These are phyloP conservation scores for Pyrus pyrifolia DNA, from an alignment of 306 rosid species.

Conservation along the genomic window DNA sequence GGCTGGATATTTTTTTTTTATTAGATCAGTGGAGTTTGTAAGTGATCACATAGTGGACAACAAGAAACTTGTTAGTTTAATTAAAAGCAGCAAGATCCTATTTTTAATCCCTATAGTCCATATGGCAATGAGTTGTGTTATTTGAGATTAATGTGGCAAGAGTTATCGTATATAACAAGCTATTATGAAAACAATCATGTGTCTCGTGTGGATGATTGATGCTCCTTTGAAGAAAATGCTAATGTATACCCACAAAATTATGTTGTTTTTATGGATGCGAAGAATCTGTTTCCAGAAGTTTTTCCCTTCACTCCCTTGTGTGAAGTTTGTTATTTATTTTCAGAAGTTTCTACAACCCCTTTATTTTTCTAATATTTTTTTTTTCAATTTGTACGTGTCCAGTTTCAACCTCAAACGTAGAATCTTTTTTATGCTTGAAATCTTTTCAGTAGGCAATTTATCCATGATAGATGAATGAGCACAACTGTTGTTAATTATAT, in stretches of 20 bases:
- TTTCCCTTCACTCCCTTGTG: not conserved
- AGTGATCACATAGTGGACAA: conserved; percentile 4
- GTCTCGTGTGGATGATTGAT: not conserved
- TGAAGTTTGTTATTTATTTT: not conserved
- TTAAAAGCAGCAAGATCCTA: not conserved
- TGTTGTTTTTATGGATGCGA: not conserved
- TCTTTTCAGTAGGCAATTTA: not conserved
- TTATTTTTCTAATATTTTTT: not conserved
- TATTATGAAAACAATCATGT: not conserved
- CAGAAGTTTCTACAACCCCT: not conserved
- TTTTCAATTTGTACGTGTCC: not conserved
- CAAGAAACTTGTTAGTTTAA: conserved; percentile 3
- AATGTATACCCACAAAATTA: not conserved
- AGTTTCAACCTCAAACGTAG: not conserved
- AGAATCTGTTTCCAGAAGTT: not conserved
- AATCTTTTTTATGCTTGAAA: not conserved
- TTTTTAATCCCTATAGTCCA: not conserved
- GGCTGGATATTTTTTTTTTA: not conserved
- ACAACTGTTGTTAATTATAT: conserved; percentile 26
- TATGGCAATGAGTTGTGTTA: not conserved
- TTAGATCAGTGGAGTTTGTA: conserved; percentile 1
- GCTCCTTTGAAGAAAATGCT: not conserved
- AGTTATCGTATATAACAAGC: not conserved
- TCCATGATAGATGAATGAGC: conserved; percentile 1
- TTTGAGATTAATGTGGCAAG: not conserved